Conservation (phyloP, 2,329 filamentous ascomycete species). For the Dactylellina haptotyla region DNA sequence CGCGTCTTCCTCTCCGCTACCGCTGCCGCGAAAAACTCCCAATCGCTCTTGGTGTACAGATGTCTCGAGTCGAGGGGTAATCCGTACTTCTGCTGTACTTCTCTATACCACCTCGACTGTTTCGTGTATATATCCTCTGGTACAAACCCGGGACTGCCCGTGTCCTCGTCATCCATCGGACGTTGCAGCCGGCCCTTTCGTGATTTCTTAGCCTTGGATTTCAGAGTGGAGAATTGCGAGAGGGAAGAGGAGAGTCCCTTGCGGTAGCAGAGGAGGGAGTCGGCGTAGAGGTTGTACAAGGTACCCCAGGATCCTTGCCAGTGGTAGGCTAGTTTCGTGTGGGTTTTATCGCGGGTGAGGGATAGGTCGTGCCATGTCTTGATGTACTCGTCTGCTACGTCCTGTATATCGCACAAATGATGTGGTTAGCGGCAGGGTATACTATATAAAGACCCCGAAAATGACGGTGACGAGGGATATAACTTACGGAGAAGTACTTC, state of each 20-base stretch:
- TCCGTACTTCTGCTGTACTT: constrained; percentile 82
- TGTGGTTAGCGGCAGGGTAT: not conserved
- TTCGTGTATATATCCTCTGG: constrained; percentile 79
- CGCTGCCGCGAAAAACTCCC: constrained; percentile 88
- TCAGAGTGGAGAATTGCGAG: constrained; percentile 53
- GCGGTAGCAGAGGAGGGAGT: constrained; percentile 83
- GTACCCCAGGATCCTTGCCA: constrained; percentile 84
- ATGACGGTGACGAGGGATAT: constrained; percentile 60
- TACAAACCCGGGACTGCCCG: constrained; percentile 65
- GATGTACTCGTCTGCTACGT: constrained; percentile 74
- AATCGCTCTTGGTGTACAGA: constrained; percentile 87
- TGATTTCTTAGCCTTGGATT: constrained; percentile 49
- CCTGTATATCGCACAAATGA: too few relatives aligned
- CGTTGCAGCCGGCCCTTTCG: not conserved
- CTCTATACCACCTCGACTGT: constrained; percentile 82
- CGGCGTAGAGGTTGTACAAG: constrained; percentile 85
- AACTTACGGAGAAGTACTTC: constrained; percentile 64
- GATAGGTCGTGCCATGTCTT: constrained; percentile 76
- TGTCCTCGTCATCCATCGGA: not conserved
- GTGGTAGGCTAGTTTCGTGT: constrained; percentile 82
- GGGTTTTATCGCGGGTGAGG: constrained; percentile 74
- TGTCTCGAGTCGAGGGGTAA: constrained; percentile 84
- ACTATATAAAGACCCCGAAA: not conserved
- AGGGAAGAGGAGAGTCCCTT: constrained; percentile 47
- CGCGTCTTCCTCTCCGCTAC: constrained; percentile 76